Base-by-base conservation (phyloP, 2,329 filamentous ascomycete genomes). In the Penicillium sp. region DNA sequence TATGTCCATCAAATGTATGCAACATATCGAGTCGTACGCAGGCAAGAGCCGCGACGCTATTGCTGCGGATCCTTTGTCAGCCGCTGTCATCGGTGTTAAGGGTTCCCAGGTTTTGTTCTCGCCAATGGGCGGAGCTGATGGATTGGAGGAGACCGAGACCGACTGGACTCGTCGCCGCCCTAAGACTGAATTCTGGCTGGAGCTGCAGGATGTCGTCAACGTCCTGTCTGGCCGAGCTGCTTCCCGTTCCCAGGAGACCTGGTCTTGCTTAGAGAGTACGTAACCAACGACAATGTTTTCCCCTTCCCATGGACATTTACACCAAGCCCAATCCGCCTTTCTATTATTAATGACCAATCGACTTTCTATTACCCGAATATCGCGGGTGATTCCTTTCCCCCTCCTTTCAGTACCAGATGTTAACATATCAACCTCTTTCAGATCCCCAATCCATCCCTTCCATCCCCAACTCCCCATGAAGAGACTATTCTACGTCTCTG, bases 111-210 rank as follows among this genome's bases (percentile, higher is more conserved):
- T 99, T 10, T 86, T 93, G n/a, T 96, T 98, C 74, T 89, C 86
- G 9, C 82, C 89, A 0, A 90, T 98, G 84, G 84, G 77, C 16
- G 78, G 77, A 6, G 65, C 68, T 2, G 59, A 87, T 68, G 83
- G 85, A 44, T 83, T 98, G 9, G 95, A 98, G 79, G 85, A 86
- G 65, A 84, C 86, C 24, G 90, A 93, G 69, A 98, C 95, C 4
- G 93, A 99, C 78, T 99, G 95, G 95, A 85, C 87, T 63, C 92
- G 96, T 74, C 83, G 95, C 50, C 83, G 95, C 50, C 93, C 95
- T 47, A 90, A 87, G 77, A 78, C 86, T 54, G 90, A 95, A 65
- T 93, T 91, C 80, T 99, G 95, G 95, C 80, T 90, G 67, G 82
- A 81, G 49, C 80, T 96, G 74, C 90, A 91, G 76, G 82, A 88